Evolutionary conservation across 768 basidiomycete genomes (phyloP), one percentile per base, ranked within the genome.

Genomic region (Roridomyces roridus): DNA sequence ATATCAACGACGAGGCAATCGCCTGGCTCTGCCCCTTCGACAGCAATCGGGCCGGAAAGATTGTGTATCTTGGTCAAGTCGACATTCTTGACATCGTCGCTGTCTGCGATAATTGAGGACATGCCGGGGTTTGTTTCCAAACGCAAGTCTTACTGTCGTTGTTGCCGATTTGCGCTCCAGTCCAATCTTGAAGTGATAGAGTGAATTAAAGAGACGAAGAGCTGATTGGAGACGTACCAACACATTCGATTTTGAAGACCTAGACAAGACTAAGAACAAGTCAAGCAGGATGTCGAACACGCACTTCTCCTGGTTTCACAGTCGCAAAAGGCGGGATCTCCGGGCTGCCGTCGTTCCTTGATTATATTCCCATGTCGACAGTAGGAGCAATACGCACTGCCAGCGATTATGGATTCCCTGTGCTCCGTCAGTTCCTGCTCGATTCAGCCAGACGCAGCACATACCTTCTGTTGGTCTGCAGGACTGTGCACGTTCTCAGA

Each of bases 1-100:
- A 92, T 89, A 54, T 92, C 90, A 4, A 92, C 86, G 8, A 90
- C 86, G 4, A 92, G 78, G 47, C 87, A 89, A 66, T 92, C 90
- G 1, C 90, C 91, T 0, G 91, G 89, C 60, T 89, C 85, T 1
- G 91, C 85, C 14, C 87, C 88, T 61, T 91, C 87, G 12, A 92
- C 82, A 0, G 83, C 85, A 46, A 92, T 79, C 0, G 89, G 90
- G 0, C 91, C 91, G 6, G 86, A 85, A n/a, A 92, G 78, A 64
- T 91, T 86, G 67, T 92, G 91, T 36, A 88, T 74, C 65, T 82
- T 82, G 9, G 80, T 81, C 28, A 90, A 71, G 63, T 91, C 85
- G 42, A 90, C 78, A 49, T 87, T 77, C 66, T 75, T 81, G 59
- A 91, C 73, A 62, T 91, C 89, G 66, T 91, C 89, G 62, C 84